Evolutionary conservation across 1,284 basidiomycete genomes (phyloP), one percentile per base, ranked within the genome.

Genomic region (Ceratobasidium sp.): DNA sequence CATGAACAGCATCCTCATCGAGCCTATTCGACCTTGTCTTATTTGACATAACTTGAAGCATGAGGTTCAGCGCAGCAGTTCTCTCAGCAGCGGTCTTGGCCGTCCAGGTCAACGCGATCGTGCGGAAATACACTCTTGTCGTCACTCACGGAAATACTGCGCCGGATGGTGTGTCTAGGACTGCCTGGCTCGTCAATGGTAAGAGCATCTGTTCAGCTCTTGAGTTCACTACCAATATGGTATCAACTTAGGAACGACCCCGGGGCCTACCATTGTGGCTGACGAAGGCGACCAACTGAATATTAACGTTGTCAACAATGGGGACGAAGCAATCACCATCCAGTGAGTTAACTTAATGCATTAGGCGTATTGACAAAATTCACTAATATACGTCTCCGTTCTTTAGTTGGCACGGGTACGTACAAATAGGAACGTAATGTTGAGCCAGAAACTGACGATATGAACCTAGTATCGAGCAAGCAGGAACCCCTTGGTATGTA

Each of bases 271-370:
- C 32, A 72, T 74, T 30, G 30, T 55, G 8, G 67, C 49, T 21
- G 62, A 64, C 32, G 69, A 72, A 66, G 73, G 73, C 23, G 73
- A 74, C 46, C 69, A 74, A 32, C 54, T 74, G 8, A 58, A 46
- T 18, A 57, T 74, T 26, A 74, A 54, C 8, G 54, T 71, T 7
- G 49, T 70, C n/a, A 71, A 74, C 35, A 71, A 62, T 18, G 47
- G 67, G 3, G 64, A 69, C 30, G 66, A 62, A 30, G 32, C 46
- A 16, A 64, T 69, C 13, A 74, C 73, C 0, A 54, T 71, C 13
- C 73, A 74, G 49, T 67, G 26, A 46, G 47, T 55, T 54, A 1
- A 16, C 35, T 46, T 35, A 62, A 21, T 13, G 6, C 16, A 21
- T 23, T 2, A 18, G 18, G 0, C 1, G 9, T 57, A 8, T 49